phyloP scores from a whole-genome alignment of 208 protist genomes.

The Trichomonas tenax region DNA sequence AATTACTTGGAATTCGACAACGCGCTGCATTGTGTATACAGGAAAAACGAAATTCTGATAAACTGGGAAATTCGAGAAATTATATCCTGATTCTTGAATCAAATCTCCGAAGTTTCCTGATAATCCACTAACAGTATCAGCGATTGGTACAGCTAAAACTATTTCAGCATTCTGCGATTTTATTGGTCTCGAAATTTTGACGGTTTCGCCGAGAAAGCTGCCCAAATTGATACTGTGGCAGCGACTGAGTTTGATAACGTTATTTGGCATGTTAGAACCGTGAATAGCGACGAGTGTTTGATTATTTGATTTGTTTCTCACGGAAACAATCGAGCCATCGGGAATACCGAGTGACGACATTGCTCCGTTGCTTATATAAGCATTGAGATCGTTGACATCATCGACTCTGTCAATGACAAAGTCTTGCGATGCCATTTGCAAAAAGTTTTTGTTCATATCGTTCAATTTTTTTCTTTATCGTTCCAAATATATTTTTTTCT shows the following conservation, averaged over 20 bases:
- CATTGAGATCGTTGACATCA: not conserved
- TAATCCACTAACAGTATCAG: not conserved
- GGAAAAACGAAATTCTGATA: not conserved
- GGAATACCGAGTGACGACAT: not conserved
- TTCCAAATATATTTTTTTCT: too few relatives aligned
- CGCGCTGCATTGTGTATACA: not conserved
- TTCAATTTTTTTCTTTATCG: too few relatives aligned
- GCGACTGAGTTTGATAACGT: not conserved
- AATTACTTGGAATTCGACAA: not conserved
- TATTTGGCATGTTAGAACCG: not conserved
- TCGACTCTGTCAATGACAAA: not conserved
- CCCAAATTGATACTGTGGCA: not conserved
- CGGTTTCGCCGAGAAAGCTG: not conserved
- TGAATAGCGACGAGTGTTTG: not conserved
- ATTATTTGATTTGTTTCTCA: not conserved
- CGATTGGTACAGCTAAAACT: not conserved
- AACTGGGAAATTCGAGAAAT: not conserved
- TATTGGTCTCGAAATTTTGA: not conserved
- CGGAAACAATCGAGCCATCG: not conserved
- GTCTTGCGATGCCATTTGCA: not conserved
- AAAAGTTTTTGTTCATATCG: too few relatives aligned
- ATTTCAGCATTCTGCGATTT: not conserved
- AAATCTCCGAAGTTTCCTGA: not conserved
- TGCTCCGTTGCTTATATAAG: not conserved
- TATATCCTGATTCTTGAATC: not conserved